Evolutionary conservation across 2,329 filamentous ascomycete genomes (phyloP), one percentile per base, ranked within the genome.

Genomic region (Talaromyces sp.): DNA sequence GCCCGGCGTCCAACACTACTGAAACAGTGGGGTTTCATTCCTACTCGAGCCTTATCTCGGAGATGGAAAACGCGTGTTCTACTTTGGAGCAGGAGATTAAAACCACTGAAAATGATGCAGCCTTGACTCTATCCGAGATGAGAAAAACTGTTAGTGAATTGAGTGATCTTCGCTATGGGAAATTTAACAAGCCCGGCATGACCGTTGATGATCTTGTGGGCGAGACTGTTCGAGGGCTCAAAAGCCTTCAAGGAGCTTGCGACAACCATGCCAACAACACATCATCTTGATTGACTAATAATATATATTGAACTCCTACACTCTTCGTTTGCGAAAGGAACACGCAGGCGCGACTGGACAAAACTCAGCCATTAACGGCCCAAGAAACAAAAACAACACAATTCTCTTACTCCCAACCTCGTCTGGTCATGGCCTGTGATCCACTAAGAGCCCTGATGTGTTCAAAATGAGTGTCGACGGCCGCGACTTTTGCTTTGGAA

Each of bases 161-260:
- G 71, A 95, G 91, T 73, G 90, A 95, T 74, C 80, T 96, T 59
- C 86, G 90, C 52, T 93, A 94, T 68, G 91, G 92, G 41, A 87
- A 86, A 59, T 83, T 94, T 61, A 74, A 75, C 43, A 76, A 75
- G 26, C 71, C 77, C 26, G 71, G 74, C 24, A 76, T 74, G 11
- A 81, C 84, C 38, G 88, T 89, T 64, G 73, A 80, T 24, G 80
- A 85, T 61, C 75, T 92, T 32, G 80, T 80, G 27, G 81, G 85
- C 53, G 87, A 92, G 65, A 83, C 91, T 31, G 76, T 91, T 19
- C 83, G 87, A 53, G 87, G 87, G 6, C 77, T 94, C 38, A 77
- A 80, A 63, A 81, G 82, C 63, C 78, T 91, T 35, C 85, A 89
- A 70, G 80, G 85, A 63, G 80, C 82, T 26, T 92, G 89, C 72